These are phyloP conservation scores for apple (Malus domestica) DNA, from an alignment of 306 rosid genomes.

Conservation along the genomic window ASM211411v1 NC_041793.1:31348501-31349000, in stretches of 20 bases:
- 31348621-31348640: too few relatives aligned
- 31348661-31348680: too few relatives aligned
- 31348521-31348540: too few relatives aligned
- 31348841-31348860: background rate
- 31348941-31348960: constrained; percentile 72
- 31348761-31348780: background rate
- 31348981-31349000: constrained; percentile 71
- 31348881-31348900: background rate
- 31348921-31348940: background rate
- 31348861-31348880: background rate
- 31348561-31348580: too few relatives aligned
- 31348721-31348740: background rate
- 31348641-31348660: too few relatives aligned
- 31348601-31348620: too few relatives aligned
- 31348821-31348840: background rate
- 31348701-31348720: background rate
- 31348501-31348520: too few relatives aligned
- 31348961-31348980: constrained; percentile 84
- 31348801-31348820: background rate
- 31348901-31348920: background rate
- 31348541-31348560: too few relatives aligned
- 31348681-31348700: background rate
- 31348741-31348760: background rate
- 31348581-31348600: too few relatives aligned
- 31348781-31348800: background rate